These are phyloP conservation scores for Gilbertella persicaria DNA, from an alignment of 371 early-diverging fungal genomes.

Conservation along the genomic window DNA sequence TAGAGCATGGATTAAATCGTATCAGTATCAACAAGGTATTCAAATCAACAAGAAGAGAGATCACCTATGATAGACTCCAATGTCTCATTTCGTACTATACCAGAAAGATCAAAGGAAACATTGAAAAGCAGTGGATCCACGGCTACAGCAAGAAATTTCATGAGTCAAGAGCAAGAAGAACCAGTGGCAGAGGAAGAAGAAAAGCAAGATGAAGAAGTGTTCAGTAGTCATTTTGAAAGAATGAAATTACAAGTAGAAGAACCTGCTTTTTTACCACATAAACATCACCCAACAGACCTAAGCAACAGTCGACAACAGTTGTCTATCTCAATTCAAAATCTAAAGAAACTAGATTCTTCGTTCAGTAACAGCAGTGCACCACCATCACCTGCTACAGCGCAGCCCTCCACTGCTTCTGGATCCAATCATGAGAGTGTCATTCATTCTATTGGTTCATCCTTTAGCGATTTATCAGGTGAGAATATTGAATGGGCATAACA, in stretches of 20 bases:
- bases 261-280: conserved; percentile 39
- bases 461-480: conserved; percentile 57
- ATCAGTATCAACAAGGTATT: conserved; percentile 19
- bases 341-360: conserved; percentile 4
- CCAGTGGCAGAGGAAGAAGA: conserved; percentile 4
- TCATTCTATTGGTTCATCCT: conserved; percentile 57
- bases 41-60: conserved; percentile 6
- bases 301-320: conserved; percentile 10
- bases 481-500: neutral
- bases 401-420: conserved; percentile 7
- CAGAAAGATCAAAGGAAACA: neutral
- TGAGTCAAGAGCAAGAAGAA: neutral
- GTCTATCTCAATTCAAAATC: conserved; percentile 16
- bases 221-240: conserved; percentile 31
- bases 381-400: neutral
- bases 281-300: neutral
- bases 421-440: conserved; percentile 39
- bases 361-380: conserved; percentile 1
- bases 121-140: neutral
- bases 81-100: too few relatives aligned
- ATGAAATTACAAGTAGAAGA: conserved; percentile 38
- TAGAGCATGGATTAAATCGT: too few relatives aligned
- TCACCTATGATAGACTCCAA: too few relatives aligned
- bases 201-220: conserved; percentile 26
- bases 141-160: neutral